Base-by-base conservation (phyloP, 2,329 filamentous ascomycete species). In the Epichloe coenophiala region DNA sequence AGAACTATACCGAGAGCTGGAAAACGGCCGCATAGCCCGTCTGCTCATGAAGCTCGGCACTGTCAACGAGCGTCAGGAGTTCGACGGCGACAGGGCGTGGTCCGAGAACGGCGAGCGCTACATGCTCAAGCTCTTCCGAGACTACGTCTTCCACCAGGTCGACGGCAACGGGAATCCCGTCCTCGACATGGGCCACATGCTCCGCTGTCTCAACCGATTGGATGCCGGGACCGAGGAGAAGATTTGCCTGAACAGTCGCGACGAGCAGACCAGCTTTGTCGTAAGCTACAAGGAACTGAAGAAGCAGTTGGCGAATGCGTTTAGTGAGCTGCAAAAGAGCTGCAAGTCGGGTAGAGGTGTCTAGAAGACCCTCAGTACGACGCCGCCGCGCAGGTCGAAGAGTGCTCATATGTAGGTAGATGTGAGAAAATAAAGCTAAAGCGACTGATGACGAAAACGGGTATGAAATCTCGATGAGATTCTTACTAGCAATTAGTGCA, bases 141-240 rank as follows among this genome's bases (percentile, higher is more conserved):
- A 98, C 68, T 97, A 94, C 60, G 88, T 96, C 40, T 98, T 97
- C 69, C 93, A 98, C 65, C 90, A 95, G 61, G 89, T 96, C 12
- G 89, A 97, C 63, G 77, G 80, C 33, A 81, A 88, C 51, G 89
- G 88, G 13, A 84, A 86, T 49, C 86, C 93, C 0, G 84, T 90
- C 1, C 74, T 95, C 5, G 87, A 96, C 62, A 72, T 96, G 52
- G 91, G 86, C 3, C 90, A 97, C 68, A 88, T 97, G 56, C 67
- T 98, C 44, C 79, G 77, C 27, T 91, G 85, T 61, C 69, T 98
- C 58, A 96, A 94, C 70, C 96, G 95, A 65, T 73, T 98, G 49
- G 93, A 98, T 67, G 87, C 88, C 0, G 93, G 90, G 1, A 80
- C 80, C 2, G 88, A 94, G 27, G 93, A 98, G 66, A 86, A 82